These are phyloP conservation scores for Backusella mclennaniae DNA, from an alignment of 192 early-diverging fungal genomes.

Conservation along the genomic window DNA sequence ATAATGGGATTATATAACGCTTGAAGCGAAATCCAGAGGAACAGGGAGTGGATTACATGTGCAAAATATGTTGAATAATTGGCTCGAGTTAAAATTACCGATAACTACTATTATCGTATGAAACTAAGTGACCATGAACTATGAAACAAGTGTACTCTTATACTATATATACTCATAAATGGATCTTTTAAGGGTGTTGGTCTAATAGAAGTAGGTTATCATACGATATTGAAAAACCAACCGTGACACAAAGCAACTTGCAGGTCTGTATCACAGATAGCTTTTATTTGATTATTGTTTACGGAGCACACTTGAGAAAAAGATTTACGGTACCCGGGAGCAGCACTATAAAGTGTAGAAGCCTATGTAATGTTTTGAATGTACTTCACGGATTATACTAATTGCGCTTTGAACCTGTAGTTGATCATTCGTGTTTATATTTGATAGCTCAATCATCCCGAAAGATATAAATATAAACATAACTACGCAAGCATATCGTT, in stretches of 20 bases:
- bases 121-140: neutral
- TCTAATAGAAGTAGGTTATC: neutral
- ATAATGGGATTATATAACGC: neutral
- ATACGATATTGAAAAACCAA: neutral
- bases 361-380: neutral
- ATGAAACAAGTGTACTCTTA: neutral
- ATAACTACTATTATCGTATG: neutral
- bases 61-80: neutral
- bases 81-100: neutral
- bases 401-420: neutral
- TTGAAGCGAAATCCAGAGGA: neutral
- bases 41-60: neutral
- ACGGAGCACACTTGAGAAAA: neutral
- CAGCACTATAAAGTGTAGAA: neutral
- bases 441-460: neutral
- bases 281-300: neutral
- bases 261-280: neutral
- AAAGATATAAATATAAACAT: neutral
- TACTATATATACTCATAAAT: neutral
- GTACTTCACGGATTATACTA: neutral
- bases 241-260: neutral
- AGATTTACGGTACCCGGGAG: neutral
- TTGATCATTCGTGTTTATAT: neutral
- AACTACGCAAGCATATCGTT: no score
- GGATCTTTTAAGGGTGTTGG: neutral